Evolutionary conservation across 768 basidiomycete species (phyloP).

Genomic region (Rhodotorula graminis): DNA sequence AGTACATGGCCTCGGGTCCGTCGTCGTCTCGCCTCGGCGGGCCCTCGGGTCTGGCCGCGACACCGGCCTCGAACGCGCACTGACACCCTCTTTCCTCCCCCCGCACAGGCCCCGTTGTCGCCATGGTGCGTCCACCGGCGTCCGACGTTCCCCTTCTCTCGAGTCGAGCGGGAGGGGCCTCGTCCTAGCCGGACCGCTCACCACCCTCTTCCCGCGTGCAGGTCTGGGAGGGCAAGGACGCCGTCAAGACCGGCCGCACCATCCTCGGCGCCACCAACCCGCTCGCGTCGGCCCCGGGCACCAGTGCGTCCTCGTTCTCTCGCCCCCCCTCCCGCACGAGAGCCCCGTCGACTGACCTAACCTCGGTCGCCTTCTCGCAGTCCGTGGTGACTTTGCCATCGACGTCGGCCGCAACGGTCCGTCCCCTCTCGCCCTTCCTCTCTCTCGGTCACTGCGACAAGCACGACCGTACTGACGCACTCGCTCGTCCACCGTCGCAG

Average conservation of each 20-base stretch:
- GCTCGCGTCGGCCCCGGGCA: slow-evolving; percentile 76
- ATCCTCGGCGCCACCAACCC: slow-evolving; percentile 74
- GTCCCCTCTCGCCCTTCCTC: slow-evolving; percentile 44
- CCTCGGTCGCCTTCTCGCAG: too few relatives aligned
- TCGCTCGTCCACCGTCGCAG: not conserved
- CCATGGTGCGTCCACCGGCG: slow-evolving; percentile 65
- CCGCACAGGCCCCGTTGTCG: slow-evolving; percentile 81
- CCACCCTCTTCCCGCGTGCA: too few relatives aligned
- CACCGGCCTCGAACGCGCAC: not conserved
- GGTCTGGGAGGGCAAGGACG: slow-evolving; percentile 72
- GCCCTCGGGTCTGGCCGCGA: too few relatives aligned
- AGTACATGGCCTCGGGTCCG: slow-evolving; percentile 73
- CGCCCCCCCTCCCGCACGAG: not conserved
- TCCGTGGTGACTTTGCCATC: slow-evolving; percentile 52
- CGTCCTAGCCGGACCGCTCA: too few relatives aligned
- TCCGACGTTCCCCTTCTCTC: too few relatives aligned
- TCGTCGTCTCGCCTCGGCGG: not conserved
- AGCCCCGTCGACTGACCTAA: too few relatives aligned
- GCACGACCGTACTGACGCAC: not conserved
- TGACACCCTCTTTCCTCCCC: slow-evolving; percentile 16
- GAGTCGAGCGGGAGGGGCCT: too few relatives aligned
- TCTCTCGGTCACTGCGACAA: not conserved
- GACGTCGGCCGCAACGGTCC: slow-evolving; percentile 85
- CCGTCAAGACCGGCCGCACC: slow-evolving; percentile 48
- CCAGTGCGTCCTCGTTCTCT: slow-evolving; percentile 24